Conservation (phyloP, 306 rosid genomes). For the Datisca glomerata region DNA sequence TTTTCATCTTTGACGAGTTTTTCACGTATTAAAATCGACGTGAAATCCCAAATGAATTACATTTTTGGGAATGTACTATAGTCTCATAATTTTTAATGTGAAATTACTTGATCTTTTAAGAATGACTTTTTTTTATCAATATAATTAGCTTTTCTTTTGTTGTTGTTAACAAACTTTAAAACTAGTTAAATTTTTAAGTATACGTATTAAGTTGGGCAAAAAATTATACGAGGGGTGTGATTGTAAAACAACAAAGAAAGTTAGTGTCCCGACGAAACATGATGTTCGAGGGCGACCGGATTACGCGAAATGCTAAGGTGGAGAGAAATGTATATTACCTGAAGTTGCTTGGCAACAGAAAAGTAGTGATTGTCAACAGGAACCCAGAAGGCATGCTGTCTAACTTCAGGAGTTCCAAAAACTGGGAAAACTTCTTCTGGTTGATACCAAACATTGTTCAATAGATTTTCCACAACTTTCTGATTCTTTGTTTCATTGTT, state of each 20-base stretch:
- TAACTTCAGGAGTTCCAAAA: conserved; percentile 42
- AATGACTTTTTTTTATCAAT: too few species aligned
- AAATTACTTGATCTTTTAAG: too few species aligned
- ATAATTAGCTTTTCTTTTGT: too few species aligned
- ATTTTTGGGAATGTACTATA: too few species aligned
- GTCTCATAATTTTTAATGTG: too few species aligned
- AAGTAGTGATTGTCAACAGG: conserved; percentile 37
- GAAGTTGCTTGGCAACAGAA: conserved; percentile 27
- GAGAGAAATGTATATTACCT: conserved; percentile 22
- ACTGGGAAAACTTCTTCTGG: conserved; percentile 61
- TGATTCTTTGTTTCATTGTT: conserved; percentile 19
- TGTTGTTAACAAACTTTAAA: not conserved
- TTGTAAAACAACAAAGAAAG: too few species aligned
- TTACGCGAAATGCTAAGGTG: not conserved
- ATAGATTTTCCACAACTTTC: conserved; percentile 19
- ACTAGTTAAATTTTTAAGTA: not conserved
- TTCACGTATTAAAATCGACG: too few species aligned
- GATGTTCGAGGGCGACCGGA: too few species aligned
- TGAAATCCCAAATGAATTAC: too few species aligned
- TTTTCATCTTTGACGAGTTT: too few species aligned
- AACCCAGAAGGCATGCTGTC: conserved; percentile 56
- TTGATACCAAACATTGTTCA: conserved; percentile 65
- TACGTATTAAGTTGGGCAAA: not conserved
- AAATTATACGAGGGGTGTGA: too few species aligned
- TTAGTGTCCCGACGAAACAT: too few species aligned